A percentile compares a stretch with the other conserved stretches of the same genome.
phyloP scores from a whole-genome alignment of 768 basidiomycete genomes.

The Terana coerulea region DNA sequence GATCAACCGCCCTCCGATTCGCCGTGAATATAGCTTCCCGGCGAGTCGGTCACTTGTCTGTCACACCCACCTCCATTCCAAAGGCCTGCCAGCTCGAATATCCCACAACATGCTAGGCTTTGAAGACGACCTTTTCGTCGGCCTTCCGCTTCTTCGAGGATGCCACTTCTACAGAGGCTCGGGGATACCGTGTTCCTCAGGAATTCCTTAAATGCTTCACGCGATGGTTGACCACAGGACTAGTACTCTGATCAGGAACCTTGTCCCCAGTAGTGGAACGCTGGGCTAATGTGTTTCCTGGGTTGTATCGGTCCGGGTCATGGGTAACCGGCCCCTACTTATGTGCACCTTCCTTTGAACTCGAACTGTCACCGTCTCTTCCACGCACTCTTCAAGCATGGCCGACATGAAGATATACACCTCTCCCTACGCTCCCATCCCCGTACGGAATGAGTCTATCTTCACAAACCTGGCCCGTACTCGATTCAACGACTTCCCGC shows the following conservation, averaged over 20 bases:
- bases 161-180: too few species aligned
- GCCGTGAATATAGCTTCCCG: too few species aligned
- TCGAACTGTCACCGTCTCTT: background rate
- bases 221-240: too few species aligned
- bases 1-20: too few species aligned
- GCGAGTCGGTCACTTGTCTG: too few species aligned
- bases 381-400: background rate
- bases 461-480: conserved; percentile 47
- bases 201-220: conserved; percentile 4
- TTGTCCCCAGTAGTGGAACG: background rate
- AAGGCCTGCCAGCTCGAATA: too few species aligned
- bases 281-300: too few species aligned
- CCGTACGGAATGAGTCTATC: conserved; percentile 38
- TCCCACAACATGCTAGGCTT: background rate
- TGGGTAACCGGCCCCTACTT: too few species aligned
- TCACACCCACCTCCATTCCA: too few species aligned
- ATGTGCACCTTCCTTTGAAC: too few species aligned
- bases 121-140: background rate
- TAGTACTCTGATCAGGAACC: background rate
- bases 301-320: too few species aligned
- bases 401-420: conserved; percentile 36
- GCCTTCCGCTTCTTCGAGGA: too few species aligned
- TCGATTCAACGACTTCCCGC: conserved; percentile 18
- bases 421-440: conserved; percentile 37
- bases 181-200: background rate